Evolutionary conservation across 2,329 filamentous ascomycete genomes (phyloP), one percentile per base, ranked within the genome.

Genomic region (Pseudocercospora musae): DNA sequence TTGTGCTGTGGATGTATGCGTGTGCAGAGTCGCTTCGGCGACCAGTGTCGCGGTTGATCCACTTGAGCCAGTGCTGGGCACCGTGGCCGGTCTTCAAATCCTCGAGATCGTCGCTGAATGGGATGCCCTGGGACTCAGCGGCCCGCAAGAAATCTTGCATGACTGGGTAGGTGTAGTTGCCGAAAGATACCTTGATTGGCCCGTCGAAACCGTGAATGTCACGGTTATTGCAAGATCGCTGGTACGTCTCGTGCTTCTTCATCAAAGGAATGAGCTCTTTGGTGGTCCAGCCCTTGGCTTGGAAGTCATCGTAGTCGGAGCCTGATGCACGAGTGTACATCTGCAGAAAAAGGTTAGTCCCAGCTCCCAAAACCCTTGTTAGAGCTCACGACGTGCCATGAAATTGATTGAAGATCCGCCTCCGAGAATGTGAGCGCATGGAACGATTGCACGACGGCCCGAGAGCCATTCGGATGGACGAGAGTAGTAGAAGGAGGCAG

Each of bases 21-120:
- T 92, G 89, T 6, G 90, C 90, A 58, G 87, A 89, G 76, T 93
- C 90, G 63, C 87, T 89, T 62, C 90, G 88, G 56, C 90, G 86
- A 49, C 89, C 89, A 71, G 84, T 86, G 75, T 85, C 75, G 8
- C 80, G 84, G 71, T 93, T 92, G 76, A 93, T 92, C 90, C 90
- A 93, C 77, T 93, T 92, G 60, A 93, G 79, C 90, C 90, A 93
- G 67, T 92, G 89, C 77, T 92, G 89, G 50, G 89, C 90, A 65
- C 90, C 90, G 50, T 84, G 81, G 49, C 78, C 87, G 0, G 87
- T 90, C 27, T 78, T 79, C 57, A 92, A 78, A 70, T 93, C 90
- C 73, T 93, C 87, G n/a, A 72, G 67, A 72, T 93, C 90, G 72
- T 93, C 89, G 11, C 90, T 90, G 11, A 85, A 81, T 0, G 87